phyloP scores from a whole-genome alignment of 257 asterid genomes.

The Orobanche coerulescens region DNA sequence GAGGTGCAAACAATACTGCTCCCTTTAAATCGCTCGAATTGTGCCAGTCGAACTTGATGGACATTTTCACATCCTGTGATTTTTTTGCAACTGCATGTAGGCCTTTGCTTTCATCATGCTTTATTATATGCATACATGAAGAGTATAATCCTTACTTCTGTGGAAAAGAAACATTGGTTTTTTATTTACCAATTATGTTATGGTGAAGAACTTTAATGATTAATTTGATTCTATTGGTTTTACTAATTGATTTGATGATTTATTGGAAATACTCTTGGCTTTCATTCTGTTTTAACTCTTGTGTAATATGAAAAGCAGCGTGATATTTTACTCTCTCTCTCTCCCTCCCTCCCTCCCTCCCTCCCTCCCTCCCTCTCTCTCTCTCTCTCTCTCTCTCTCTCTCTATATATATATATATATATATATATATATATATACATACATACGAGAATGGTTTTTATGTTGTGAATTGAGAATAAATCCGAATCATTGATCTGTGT shows the following conservation, averaged over 20 bases:
- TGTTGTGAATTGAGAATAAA: no score
- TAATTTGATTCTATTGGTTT: not conserved
- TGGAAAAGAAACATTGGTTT: no score
- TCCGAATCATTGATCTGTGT: no score
- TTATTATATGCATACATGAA: not conserved
- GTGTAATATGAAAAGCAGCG: not conserved
- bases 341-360: no score
- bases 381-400: no score
- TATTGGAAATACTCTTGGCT: not conserved
- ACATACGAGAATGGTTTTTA: no score
- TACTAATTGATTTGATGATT: conserved; percentile 2
- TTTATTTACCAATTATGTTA: no score
- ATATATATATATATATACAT: no score
- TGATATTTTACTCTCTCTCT: not conserved
- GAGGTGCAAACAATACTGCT: conserved; percentile 41
- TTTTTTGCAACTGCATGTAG: not conserved
- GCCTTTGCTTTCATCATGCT: not conserved
- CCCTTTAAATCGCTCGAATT: not conserved
- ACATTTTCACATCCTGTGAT: not conserved
- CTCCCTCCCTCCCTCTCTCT: no score
- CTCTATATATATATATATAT: no score
- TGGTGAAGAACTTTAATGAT: not conserved
- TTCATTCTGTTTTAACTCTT: conserved; percentile 2
- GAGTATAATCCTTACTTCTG: no score
- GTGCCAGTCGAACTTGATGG: not conserved